Conservation (phyloP, 768 basidiomycete genomes). For the Mycena kentingensis region DNA sequence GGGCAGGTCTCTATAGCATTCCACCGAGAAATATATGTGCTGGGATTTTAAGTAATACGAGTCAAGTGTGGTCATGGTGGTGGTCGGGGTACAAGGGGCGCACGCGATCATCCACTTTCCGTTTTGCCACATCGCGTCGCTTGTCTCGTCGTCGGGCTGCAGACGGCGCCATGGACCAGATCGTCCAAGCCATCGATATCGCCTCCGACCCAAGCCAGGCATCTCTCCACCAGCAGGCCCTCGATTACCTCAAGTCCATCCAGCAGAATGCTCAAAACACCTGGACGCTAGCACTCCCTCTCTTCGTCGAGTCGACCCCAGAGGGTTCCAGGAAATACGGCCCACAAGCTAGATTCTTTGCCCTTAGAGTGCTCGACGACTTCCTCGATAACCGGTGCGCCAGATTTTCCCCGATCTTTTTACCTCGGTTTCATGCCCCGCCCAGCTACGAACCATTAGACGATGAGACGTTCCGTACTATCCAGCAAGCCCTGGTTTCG, state of each 20-base stretch:
- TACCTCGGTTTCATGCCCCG: conserved; percentile 23
- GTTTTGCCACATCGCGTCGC: conserved; percentile 10
- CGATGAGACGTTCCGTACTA: conserved; percentile 63
- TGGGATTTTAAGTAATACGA: conserved; percentile 36
- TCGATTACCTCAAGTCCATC: conserved; percentile 78
- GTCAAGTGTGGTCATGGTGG: not conserved
- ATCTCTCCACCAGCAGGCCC: conserved; percentile 79
- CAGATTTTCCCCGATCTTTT: conserved; percentile 12
- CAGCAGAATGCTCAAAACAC: conserved; percentile 73
- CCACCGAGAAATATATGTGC: conserved; percentile 53
- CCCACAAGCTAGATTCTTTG: conserved; percentile 76
- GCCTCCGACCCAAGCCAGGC: conserved; percentile 79
- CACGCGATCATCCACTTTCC: not conserved
- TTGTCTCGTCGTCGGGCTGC: too few species aligned
- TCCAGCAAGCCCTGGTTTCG: conserved; percentile 75
- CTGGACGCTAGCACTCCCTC: conserved; percentile 79
- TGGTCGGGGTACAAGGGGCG: not conserved
- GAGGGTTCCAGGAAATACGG: conserved; percentile 70
- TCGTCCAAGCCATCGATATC: conserved; percentile 84
- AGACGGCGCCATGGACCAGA: conserved; percentile 79
- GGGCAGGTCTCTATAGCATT: conserved; percentile 54
- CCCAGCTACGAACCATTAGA: conserved; percentile 67
- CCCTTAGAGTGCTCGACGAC: conserved; percentile 77
- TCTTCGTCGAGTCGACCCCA: conserved; percentile 65
- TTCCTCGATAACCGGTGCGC: conserved; percentile 81